Evolutionary conservation across 2,329 filamentous ascomycete species (phyloP).

Genomic region (Rhynchosporium graminicola): DNA sequence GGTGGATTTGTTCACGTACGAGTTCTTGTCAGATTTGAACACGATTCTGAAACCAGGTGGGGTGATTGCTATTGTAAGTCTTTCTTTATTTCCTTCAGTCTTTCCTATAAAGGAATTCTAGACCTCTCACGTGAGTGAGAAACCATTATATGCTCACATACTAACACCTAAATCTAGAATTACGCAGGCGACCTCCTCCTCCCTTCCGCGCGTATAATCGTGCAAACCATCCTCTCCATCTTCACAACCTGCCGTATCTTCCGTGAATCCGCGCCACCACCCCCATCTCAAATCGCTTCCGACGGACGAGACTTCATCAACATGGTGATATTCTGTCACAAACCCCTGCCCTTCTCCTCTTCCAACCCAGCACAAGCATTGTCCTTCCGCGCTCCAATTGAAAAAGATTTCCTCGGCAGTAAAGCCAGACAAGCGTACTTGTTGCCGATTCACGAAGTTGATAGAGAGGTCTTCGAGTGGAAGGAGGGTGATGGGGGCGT

Average conservation of each 20-base stretch:
- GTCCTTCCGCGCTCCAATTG: slow-evolving; percentile 65
- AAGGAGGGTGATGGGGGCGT: slow-evolving; percentile 50
- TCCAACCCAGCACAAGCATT: slow-evolving; percentile 41
- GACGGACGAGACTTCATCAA: slow-evolving; percentile 79
- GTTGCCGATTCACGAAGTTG: slow-evolving; percentile 70
- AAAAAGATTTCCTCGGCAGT: slow-evolving; percentile 71
- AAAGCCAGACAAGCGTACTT: slow-evolving; percentile 69
- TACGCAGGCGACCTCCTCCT: slow-evolving; percentile 87
- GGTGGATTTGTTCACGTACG: slow-evolving; percentile 79
- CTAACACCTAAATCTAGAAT: slow-evolving; percentile 57
- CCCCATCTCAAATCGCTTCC: slow-evolving; percentile 49
- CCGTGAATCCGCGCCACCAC: slow-evolving; percentile 67
- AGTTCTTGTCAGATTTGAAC: slow-evolving; percentile 75
- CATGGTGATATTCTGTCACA: slow-evolving; percentile 86
- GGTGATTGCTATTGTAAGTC: slow-evolving; percentile 79
- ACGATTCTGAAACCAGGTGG: slow-evolving; percentile 75
- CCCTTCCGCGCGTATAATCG: slow-evolving; percentile 73
- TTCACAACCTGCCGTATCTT: slow-evolving; percentile 93
- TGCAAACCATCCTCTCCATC: slow-evolving; percentile 77
- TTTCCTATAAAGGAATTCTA: too few relatives aligned
- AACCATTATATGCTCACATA: slow-evolving; percentile 19
- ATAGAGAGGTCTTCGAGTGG: slow-evolving; percentile 31
- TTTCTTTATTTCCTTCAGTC: background rate
- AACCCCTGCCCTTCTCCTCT: slow-evolving; percentile 14
- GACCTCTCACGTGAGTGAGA: slow-evolving; percentile 3